phyloP scores from a whole-genome alignment of 176 grass and related monocot genomes.

The Echinochloa phyllopogon region DNA sequence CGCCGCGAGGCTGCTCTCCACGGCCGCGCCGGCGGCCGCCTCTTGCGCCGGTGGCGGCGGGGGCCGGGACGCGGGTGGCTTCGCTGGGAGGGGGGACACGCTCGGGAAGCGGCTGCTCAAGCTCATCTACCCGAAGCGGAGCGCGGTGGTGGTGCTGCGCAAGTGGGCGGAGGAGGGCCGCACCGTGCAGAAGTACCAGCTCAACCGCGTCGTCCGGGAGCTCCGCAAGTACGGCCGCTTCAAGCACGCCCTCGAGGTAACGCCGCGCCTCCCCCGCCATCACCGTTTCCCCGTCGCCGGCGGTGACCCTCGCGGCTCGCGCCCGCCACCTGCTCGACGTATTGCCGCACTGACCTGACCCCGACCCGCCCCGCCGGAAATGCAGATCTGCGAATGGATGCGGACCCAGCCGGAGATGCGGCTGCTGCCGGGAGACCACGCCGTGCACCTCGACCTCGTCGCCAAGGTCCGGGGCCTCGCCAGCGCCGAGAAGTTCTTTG shows the following conservation, averaged over 20 bases:
- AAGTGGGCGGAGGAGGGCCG: slow-evolving; percentile 77
- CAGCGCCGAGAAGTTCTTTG: slow-evolving; percentile 87
- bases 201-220: slow-evolving; percentile 83
- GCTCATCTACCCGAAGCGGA: slow-evolving; percentile 72
- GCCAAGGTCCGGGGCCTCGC: slow-evolving; percentile 69
- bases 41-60: not conserved
- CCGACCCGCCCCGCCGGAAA: too few relatives aligned
- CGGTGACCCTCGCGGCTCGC: not conserved
- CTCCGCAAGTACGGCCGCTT: slow-evolving; percentile 77
- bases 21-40: not conserved
- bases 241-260: slow-evolving; percentile 90
- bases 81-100: slow-evolving; percentile 36
- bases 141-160: slow-evolving; percentile 72
- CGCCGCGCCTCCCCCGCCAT: not conserved
- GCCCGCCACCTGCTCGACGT: slow-evolving; percentile 39
- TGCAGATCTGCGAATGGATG: slow-evolving; percentile 94
- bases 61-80: not conserved
- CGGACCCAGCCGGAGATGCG: slow-evolving; percentile 66
- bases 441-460: slow-evolving; percentile 88
- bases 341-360: slow-evolving; percentile 20
- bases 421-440: slow-evolving; percentile 79
- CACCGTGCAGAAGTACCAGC: slow-evolving; percentile 80
- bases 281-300: not conserved
- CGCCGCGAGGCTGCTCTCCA: slow-evolving; percentile 36
- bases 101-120: slow-evolving; percentile 64